A percentile compares a stretch with the other conserved stretches of the same genome.
Conservation (phyloP, 768 basidiomycete genomes). For the Boletus bicolor region DNA sequence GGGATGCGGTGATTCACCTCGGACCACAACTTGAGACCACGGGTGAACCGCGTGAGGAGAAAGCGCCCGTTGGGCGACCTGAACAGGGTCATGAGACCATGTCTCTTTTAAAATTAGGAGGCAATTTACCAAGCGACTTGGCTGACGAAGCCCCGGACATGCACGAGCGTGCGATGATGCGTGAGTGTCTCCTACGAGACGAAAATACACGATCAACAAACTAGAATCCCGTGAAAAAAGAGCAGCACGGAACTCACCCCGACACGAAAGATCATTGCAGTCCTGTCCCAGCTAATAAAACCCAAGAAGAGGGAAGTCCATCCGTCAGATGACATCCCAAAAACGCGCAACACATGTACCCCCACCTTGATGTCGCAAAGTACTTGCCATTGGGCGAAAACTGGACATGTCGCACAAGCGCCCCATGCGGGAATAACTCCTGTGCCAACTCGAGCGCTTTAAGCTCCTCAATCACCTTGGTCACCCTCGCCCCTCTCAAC, state of each 20-base stretch:
- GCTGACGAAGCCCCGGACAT: conserved; percentile 49
- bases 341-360: neutral
- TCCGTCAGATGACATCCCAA: neutral
- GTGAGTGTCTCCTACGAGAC: conserved; percentile 37
- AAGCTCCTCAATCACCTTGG: conserved; percentile 39
- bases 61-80: conserved; percentile 48
- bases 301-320: too few species aligned
- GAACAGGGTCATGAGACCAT: neutral
- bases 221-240: neutral
- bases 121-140: conserved; percentile 48
- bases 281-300: conserved; percentile 44
- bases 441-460: conserved; percentile 37
- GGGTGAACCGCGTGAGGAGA: conserved; percentile 46
- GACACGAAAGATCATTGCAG: conserved; percentile 45
- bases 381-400: conserved; percentile 56
- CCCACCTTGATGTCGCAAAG: conserved; percentile 51
- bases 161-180: conserved; percentile 44
- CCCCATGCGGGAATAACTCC: conserved; percentile 41
- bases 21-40: conserved; percentile 51
- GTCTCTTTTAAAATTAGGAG: neutral
- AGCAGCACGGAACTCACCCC: conserved; percentile 31
- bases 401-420: conserved; percentile 52
- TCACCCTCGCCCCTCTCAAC: conserved; percentile 38
- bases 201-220: neutral
- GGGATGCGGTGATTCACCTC: conserved; percentile 29